These are phyloP conservation scores for Lippia alba DNA, from an alignment of 305 asterid species.

Conservation along the genomic window DNA sequence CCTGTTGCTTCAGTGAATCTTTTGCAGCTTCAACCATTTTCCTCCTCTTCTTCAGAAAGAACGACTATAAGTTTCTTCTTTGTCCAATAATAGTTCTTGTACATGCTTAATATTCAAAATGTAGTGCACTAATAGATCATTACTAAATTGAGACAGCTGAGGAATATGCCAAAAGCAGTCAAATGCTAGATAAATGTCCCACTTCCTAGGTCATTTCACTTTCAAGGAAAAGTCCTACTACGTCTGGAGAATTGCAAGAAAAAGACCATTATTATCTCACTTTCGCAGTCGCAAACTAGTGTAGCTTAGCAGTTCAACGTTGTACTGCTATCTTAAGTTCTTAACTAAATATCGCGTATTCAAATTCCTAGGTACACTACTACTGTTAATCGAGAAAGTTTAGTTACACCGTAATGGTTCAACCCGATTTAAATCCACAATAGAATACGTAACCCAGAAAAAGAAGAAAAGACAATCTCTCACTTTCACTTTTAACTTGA, in stretches of 20 bases:
- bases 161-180: slow-evolving; percentile 54
- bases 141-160: slow-evolving; percentile 27
- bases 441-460: too few relatives aligned
- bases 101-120: background rate
- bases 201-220: slow-evolving; percentile 36
- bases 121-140: slow-evolving; percentile 4
- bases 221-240: slow-evolving; percentile 30
- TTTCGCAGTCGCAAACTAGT: too few relatives aligned
- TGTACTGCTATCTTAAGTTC: too few relatives aligned
- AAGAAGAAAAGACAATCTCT: background rate
- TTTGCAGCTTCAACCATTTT: slow-evolving; percentile 4
- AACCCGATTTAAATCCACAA: too few relatives aligned
- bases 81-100: background rate
- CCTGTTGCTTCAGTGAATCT: slow-evolving; percentile 22
- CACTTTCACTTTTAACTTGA: background rate
- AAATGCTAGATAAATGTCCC: slow-evolving; percentile 44
- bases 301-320: too few relatives aligned
- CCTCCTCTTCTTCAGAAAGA: background rate
- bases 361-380: too few relatives aligned
- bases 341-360: too few relatives aligned
- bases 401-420: too few relatives aligned
- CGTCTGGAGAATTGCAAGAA: slow-evolving; percentile 36
- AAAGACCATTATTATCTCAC: slow-evolving; percentile 27
- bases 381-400: too few relatives aligned
- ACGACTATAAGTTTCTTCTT: background rate